Percentiles rank a stretch among this genome's conserved stretches.
These are phyloP conservation scores for Erucastrum elatum DNA, from an alignment of 345 rosid species.

Conservation along the genomic window DNA sequence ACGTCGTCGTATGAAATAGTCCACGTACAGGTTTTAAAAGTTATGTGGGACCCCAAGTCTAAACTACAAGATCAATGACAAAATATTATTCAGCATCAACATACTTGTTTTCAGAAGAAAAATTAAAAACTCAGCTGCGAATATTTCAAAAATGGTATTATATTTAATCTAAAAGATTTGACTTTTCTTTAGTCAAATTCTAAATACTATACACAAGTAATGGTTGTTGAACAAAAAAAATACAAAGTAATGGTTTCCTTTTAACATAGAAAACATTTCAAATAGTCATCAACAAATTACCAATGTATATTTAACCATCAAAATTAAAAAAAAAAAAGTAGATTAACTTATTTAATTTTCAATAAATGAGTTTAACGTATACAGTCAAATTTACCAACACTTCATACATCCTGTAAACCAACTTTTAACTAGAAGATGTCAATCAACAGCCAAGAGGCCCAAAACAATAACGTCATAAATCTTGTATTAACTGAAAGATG, in stretches of 20 bases:
- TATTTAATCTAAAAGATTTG: neutral
- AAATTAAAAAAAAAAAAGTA: neutral
- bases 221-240: neutral
- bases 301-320: neutral
- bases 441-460: too few species aligned
- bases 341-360: neutral
- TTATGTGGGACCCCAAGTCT: conserved; percentile 8
- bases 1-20: neutral
- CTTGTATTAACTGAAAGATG: too few species aligned
- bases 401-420: too few species aligned
- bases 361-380: too few species aligned
- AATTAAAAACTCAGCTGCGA: neutral
- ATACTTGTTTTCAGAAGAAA: neutral
- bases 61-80: too few species aligned
- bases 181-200: neutral
- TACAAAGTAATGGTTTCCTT: neutral
- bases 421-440: too few species aligned
- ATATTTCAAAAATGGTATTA: too few species aligned
- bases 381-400: too few species aligned
- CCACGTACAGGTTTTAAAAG: neutral
- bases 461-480: too few species aligned
- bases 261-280: neutral
- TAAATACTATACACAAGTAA: neutral
- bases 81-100: neutral
- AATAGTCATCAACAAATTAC: neutral